Conservation (phyloP, 2,329 filamentous ascomycete species). For the Raffaelea ambrosiae region DNA sequence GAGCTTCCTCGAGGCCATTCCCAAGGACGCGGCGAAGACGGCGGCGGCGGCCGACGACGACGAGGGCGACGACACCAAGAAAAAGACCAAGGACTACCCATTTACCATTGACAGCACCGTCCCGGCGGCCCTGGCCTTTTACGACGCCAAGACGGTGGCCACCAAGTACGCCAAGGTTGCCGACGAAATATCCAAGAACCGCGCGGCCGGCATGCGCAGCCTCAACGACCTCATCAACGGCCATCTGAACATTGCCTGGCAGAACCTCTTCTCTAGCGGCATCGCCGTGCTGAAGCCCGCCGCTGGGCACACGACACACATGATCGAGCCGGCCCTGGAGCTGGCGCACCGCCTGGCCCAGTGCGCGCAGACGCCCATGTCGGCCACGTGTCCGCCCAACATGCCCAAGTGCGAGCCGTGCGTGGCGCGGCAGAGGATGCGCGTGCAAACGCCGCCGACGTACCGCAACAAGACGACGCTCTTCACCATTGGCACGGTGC, state of each 20-base stretch:
- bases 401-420: slow-evolving; percentile 66
- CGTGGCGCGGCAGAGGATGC: slow-evolving; percentile 53
- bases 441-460: slow-evolving; percentile 54
- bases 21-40: slow-evolving; percentile 14
- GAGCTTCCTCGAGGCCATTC: slow-evolving; percentile 54
- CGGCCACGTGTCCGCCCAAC: slow-evolving; percentile 78
- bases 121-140: slow-evolving; percentile 66
- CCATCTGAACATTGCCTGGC: slow-evolving; percentile 80
- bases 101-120: slow-evolving; percentile 55
- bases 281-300: slow-evolving; percentile 76
- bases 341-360: slow-evolving; percentile 67
- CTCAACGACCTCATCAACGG: slow-evolving; percentile 72
- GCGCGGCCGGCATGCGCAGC: slow-evolving; percentile 51
- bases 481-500: slow-evolving; percentile 80
- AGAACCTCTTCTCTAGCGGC: slow-evolving; percentile 66
- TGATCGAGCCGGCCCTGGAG: slow-evolving; percentile 61
- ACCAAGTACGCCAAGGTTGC: slow-evolving; percentile 60
- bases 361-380: slow-evolving; percentile 66
- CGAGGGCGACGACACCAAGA: slow-evolving; percentile 8
- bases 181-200: slow-evolving; percentile 48
- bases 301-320: slow-evolving; percentile 62
- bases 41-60: neutral
- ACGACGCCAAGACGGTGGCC: slow-evolving; percentile 55
- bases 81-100: slow-evolving; percentile 30
- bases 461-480: slow-evolving; percentile 64